These are phyloP conservation scores for Tolypocladium ophioglossoides DNA, from an alignment of 2,329 filamentous ascomycete species.

Conservation along the genomic window DNA sequence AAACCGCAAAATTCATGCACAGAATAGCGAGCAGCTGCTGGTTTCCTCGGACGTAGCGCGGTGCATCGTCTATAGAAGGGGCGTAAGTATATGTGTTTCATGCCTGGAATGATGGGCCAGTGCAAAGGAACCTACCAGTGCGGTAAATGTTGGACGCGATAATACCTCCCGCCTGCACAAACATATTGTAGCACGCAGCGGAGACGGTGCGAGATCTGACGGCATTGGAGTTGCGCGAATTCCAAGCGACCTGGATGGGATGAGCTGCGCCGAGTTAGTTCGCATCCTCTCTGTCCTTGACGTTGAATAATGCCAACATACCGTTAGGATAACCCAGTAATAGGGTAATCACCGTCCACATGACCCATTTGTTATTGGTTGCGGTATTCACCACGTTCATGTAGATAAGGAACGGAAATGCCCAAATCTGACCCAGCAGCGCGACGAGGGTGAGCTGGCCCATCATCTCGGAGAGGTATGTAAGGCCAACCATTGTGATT, in stretches of 20 bases:
- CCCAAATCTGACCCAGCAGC: constrained; percentile 36
- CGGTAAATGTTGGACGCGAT: constrained; percentile 29
- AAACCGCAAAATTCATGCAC: constrained; percentile 34
- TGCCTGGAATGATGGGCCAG: too few relatives aligned
- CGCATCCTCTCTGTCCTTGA: not conserved
- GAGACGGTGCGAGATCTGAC: constrained; percentile 53
- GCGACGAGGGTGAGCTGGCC: constrained; percentile 20
- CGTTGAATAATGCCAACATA: constrained; percentile 13
- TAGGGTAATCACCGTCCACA: constrained; percentile 21
- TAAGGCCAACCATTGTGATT: constrained; percentile 6
- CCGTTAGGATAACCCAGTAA: constrained; percentile 29
- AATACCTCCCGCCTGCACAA: constrained; percentile 32
- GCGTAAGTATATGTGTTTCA: not conserved
- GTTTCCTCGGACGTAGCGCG: constrained; percentile 40
- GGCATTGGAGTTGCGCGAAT: constrained; percentile 49
- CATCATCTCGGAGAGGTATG: constrained; percentile 3
- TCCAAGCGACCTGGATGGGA: constrained; percentile 43
- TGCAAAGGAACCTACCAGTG: too few relatives aligned
- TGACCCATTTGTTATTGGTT: constrained; percentile 18
- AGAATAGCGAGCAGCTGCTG: constrained; percentile 36
- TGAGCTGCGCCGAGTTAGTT: constrained; percentile 12
- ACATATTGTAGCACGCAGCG: constrained; percentile 50
- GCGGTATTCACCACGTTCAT: constrained; percentile 23
- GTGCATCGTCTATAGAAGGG: constrained; percentile 33
- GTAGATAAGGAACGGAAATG: constrained; percentile 38